These are phyloP conservation scores for Penicillium herquei DNA, from an alignment of 495 filamentous ascomycete genomes.

Conservation along the genomic window DNA sequence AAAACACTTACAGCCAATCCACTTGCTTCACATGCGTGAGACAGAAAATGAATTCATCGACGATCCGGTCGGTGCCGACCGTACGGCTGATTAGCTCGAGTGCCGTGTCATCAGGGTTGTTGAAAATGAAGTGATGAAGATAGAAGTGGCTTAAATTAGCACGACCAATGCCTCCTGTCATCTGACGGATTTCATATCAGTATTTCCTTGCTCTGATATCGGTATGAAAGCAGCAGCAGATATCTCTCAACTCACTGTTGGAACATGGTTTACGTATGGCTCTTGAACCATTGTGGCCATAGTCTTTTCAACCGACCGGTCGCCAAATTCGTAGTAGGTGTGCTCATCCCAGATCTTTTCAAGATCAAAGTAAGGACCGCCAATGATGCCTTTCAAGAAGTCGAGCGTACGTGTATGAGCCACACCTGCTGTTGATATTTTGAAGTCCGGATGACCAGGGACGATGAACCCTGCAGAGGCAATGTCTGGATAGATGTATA, in stretches of 20 bases:
- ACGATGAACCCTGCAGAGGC: not conserved
- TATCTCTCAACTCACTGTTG: constrained; percentile 21
- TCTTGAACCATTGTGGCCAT: constrained; percentile 50
- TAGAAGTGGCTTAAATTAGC: constrained; percentile 62
- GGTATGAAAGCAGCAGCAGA: not conserved
- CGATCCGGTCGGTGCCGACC: constrained; percentile 50
- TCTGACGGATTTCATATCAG: not conserved
- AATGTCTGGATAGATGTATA: not conserved
- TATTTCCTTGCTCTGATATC: not conserved
- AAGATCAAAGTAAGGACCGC: constrained; percentile 46
- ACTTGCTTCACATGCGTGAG: constrained; percentile 65
- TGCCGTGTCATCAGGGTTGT: constrained; percentile 56
- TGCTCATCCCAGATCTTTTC: constrained; percentile 57
- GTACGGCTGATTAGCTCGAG: constrained; percentile 68
- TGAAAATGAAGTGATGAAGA: constrained; percentile 63
- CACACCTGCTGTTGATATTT: constrained; percentile 11
- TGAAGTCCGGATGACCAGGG: constrained; percentile 9
- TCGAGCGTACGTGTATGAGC: constrained; percentile 19
- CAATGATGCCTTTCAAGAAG: constrained; percentile 19
- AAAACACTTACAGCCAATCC: constrained; percentile 59
- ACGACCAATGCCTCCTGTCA: constrained; percentile 67
- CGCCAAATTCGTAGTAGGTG: constrained; percentile 27
- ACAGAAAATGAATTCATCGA: constrained; percentile 50
- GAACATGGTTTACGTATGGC: constrained; percentile 54
- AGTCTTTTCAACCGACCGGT: constrained; percentile 24